phyloP scores from a whole-genome alignment of 2,329 filamentous ascomycete genomes.

The Xylariaceae sp. region DNA sequence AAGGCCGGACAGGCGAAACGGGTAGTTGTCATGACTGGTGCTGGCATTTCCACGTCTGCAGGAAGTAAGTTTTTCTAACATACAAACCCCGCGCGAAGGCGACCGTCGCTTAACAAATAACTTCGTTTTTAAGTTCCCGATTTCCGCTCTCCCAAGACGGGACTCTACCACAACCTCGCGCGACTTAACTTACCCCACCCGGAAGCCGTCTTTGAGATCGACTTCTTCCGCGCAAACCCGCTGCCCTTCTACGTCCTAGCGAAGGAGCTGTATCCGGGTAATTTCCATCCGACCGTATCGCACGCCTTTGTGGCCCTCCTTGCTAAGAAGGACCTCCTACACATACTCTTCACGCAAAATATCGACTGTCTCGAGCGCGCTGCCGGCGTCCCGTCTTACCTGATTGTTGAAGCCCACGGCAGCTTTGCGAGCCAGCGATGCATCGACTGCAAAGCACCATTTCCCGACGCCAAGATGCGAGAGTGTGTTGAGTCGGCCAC shows the following conservation, averaged over 20 bases:
- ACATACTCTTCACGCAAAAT: conserved; percentile 93
- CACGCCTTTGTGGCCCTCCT: conserved; percentile 86
- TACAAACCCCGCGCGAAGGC: background rate
- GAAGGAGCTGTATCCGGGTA: conserved; percentile 86
- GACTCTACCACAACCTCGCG: conserved; percentile 87
- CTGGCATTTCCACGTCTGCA: conserved; percentile 76
- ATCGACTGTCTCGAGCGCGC: conserved; percentile 91
- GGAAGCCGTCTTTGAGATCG: conserved; percentile 91
- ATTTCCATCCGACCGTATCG: conserved; percentile 81
- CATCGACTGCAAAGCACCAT: conserved; percentile 76
- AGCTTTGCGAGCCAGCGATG: conserved; percentile 90
- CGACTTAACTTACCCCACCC: conserved; percentile 81
- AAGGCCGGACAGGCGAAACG: conserved; percentile 60
- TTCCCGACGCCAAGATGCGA: conserved; percentile 70
- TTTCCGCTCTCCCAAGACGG: conserved; percentile 88
- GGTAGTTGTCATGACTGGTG: conserved; percentile 87
- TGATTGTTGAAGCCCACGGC: conserved; percentile 90
- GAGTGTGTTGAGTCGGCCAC: conserved; percentile 60
- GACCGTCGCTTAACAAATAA: conserved; percentile 1
- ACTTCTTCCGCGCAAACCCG: conserved; percentile 80
- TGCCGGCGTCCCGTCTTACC: conserved; percentile 75
- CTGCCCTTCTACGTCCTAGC: conserved; percentile 89
- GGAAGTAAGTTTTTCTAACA: conserved; percentile 47
- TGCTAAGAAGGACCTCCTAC: conserved; percentile 69
- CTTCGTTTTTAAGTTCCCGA: conserved; percentile 65